These are phyloP conservation scores for Xanthoceras sorbifolium DNA, from an alignment of 345 rosid genomes.

Conservation along the genomic window DNA sequence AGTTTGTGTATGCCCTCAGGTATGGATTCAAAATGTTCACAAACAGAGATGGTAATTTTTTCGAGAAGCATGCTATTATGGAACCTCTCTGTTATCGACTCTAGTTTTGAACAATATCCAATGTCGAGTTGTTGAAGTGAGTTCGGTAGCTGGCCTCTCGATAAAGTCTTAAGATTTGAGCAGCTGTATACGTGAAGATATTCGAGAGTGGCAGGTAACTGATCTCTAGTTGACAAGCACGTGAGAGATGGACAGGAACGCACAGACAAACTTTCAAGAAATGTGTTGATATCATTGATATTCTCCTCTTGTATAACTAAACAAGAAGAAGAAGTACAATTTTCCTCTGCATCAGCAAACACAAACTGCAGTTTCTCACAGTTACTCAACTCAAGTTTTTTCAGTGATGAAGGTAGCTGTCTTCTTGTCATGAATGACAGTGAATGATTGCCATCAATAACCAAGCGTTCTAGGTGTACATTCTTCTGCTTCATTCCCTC, in stretches of 20 bases:
- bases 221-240: background rate
- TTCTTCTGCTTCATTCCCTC: background rate
- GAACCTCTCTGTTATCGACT: background rate
- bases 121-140: background rate
- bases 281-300: background rate
- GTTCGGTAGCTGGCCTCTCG: background rate
- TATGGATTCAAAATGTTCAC: background rate
- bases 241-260: background rate
- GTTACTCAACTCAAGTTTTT: background rate
- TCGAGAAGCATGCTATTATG: background rate
- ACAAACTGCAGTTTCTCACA: background rate
- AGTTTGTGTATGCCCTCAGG: background rate
- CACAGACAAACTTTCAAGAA: background rate
- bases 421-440: background rate
- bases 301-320: background rate
- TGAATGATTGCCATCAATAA: background rate
- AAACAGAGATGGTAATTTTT: background rate
- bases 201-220: conserved; percentile 1
- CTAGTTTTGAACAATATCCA: background rate
- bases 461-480: background rate
- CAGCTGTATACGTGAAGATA: background rate
- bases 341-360: background rate
- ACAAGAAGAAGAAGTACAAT: too few species aligned
- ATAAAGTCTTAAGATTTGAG: background rate
- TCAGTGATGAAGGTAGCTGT: background rate